Percentiles rank a stretch among this genome's conserved stretches.
Evolutionary conservation across 108 stramenopile genomes (phyloP).

Genomic region (Fragilaria radians): DNA sequence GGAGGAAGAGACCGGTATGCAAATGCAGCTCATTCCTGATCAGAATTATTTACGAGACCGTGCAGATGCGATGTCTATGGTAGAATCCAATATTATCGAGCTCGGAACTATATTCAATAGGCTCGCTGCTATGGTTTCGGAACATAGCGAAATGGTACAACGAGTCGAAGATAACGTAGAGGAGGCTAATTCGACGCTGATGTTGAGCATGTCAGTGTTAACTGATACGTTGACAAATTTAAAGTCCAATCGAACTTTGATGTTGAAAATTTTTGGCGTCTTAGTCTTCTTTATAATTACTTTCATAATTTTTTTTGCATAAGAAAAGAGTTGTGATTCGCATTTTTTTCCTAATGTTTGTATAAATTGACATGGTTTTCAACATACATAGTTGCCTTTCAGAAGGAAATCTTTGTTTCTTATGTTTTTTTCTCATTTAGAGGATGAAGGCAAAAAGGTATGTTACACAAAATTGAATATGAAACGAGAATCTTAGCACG

Average conservation of each 20-base stretch:
- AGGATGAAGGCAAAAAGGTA: no score
- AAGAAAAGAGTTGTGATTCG: no score
- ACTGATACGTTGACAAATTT: constrained; percentile 76
- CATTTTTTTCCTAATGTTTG: no score
- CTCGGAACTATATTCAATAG: constrained; percentile 83
- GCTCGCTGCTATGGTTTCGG: constrained; percentile 81
- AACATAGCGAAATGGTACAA: constrained; percentile 85
- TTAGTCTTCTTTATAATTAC: constrained; percentile 75
- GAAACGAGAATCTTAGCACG: no score
- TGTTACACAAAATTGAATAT: no score
- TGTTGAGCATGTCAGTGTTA: constrained; percentile 57
- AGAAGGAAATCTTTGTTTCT: no score
- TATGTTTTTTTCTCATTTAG: no score
- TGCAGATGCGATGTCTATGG: constrained; percentile 80
- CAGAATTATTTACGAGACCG: constrained; percentile 75
- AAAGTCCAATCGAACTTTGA: constrained; percentile 58
- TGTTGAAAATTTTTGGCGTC: constrained; percentile 65
- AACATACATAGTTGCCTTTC: no score
- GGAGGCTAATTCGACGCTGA: constrained; percentile 71
- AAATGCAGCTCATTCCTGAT: constrained; percentile 82
- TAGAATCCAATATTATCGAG: constrained; percentile 82
- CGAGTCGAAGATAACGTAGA: constrained; percentile 89
- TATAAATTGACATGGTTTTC: no score
- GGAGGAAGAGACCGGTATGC: constrained; percentile 67
- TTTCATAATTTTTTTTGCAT: constrained; percentile 85